Evolutionary conservation across 2,329 filamentous ascomycete genomes (phyloP).

Genomic region (Curvularia eragrostidis): DNA sequence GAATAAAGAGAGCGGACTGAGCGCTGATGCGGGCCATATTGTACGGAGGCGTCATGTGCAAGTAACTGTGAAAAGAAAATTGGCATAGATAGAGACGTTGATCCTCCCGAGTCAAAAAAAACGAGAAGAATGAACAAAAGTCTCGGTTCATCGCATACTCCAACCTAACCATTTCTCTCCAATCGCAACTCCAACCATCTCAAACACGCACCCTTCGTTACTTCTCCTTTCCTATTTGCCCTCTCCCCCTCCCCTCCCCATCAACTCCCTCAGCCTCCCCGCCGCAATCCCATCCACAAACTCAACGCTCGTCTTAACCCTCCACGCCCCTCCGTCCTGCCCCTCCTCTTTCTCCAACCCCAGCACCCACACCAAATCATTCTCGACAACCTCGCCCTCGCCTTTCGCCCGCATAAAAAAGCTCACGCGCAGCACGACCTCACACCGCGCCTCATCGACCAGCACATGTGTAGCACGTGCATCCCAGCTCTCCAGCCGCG

Average conservation of each 20-base stretch:
- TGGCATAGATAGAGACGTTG: too few relatives aligned
- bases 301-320: slow-evolving; percentile 32
- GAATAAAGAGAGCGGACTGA: slow-evolving; percentile 29
- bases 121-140: not conserved
- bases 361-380: slow-evolving; percentile 46
- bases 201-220: not conserved
- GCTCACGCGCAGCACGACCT: slow-evolving; percentile 30
- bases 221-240: not conserved
- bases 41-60: not conserved
- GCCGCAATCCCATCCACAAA: slow-evolving; percentile 43
- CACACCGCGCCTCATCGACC: slow-evolving; percentile 36
- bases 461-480: slow-evolving; percentile 27
- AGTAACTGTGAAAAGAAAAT: not conserved
- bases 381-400: slow-evolving; percentile 24
- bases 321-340: not conserved
- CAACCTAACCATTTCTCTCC: not conserved
- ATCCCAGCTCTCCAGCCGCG: slow-evolving; percentile 31
- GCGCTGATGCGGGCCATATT: not conserved
- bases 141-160: not conserved
- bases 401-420: slow-evolving; percentile 37
- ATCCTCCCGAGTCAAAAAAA: not conserved
- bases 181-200: too few relatives aligned
- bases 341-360: slow-evolving; percentile 28
- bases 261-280: slow-evolving; percentile 25
- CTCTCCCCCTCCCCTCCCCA: slow-evolving; percentile 8